Evolutionary conservation across 805 yeast species (phyloP).

Genomic region (Tetrapisispora taiwanensis): DNA sequence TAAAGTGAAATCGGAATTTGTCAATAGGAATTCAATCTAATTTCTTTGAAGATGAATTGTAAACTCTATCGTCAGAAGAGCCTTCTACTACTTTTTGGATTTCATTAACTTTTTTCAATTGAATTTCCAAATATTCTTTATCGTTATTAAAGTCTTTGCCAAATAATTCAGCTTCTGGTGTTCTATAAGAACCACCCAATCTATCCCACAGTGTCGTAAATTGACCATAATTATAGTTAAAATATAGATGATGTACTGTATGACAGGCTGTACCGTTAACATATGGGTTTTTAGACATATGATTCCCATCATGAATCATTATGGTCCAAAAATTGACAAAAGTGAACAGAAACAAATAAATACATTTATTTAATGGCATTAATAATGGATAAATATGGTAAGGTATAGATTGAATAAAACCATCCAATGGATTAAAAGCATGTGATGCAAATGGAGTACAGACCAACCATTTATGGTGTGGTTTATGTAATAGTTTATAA

Average conservation of each 20-base stretch:
- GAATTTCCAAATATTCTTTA: conserved; percentile 22
- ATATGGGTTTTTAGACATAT: conserved; percentile 82
- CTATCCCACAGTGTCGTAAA: conserved; percentile 97
- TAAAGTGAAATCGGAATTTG: too few relatives aligned
- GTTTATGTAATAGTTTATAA: conserved; percentile 82
- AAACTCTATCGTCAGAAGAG: conserved; percentile 60
- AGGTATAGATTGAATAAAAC: conserved; percentile 84
- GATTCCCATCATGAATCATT: conserved; percentile 96
- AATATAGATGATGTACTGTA: conserved; percentile 90
- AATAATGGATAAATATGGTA: conserved; percentile 86
- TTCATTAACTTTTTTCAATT: conserved; percentile 62
- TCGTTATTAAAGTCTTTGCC: conserved; percentile 14
- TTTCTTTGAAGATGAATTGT: conserved; percentile 25
- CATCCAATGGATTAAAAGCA: conserved; percentile 97
- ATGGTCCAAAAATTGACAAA: conserved; percentile 97
- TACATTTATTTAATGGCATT: conserved; percentile 83
- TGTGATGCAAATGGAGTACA: conserved; percentile 98
- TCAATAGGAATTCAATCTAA: too few relatives aligned
- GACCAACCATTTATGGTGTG: conserved; percentile 98
- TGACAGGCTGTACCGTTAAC: conserved; percentile 99
- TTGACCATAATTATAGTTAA: conserved; percentile 97
- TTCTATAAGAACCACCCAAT: conserved; percentile 83
- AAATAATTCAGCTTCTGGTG: conserved; percentile 80
- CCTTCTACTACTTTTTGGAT: conserved; percentile 78
- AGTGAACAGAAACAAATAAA: conserved; percentile 71